A percentile compares a stretch with the other conserved stretches of the same genome.
phyloP scores from a whole-genome alignment of 2,329 filamentous ascomycete genomes.

The Cladobotryum protrusum region DNA sequence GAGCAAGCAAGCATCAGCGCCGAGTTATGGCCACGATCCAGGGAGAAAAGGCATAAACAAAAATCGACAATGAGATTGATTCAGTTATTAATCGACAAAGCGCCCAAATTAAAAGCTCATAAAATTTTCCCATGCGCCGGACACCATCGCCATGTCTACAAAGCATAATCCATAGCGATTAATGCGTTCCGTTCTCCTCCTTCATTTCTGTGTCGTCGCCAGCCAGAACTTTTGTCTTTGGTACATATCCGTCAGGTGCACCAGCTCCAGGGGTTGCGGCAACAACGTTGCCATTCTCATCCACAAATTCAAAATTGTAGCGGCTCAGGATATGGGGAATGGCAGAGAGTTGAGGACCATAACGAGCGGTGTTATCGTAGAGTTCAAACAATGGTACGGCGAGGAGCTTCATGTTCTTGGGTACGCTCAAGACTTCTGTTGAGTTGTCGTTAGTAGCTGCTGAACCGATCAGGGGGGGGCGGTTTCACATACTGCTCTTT shows the following conservation, averaged over 20 bases:
- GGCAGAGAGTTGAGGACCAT: slow-evolving; percentile 91
- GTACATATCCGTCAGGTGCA: slow-evolving; percentile 50
- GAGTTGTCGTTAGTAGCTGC: slow-evolving; percentile 3
- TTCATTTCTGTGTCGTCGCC: slow-evolving; percentile 58
- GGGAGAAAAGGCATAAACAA: slow-evolving; percentile 58
- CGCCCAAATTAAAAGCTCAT: slow-evolving; percentile 1
- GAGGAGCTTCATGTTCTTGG: slow-evolving; percentile 99
- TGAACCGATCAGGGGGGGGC: neutral
- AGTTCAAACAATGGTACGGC: slow-evolving; percentile 95
- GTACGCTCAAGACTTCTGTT: slow-evolving; percentile 85
- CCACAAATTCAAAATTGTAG: slow-evolving; percentile 97
- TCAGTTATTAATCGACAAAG: slow-evolving; percentile 3
- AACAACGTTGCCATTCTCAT: slow-evolving; percentile 84
- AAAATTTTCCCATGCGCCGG: slow-evolving; percentile 23
- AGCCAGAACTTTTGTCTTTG: slow-evolving; percentile 60
- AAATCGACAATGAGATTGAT: neutral
- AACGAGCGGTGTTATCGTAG: slow-evolving; percentile 93
- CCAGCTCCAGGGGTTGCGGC: slow-evolving; percentile 73
- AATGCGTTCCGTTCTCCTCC: slow-evolving; percentile 37
- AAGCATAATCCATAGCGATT: slow-evolving; percentile 15
- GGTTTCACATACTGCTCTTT: slow-evolving; percentile 74
- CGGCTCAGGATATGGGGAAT: slow-evolving; percentile 91
- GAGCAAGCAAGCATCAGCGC: slow-evolving; percentile 66
- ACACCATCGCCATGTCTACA: slow-evolving; percentile 30
- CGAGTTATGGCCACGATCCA: slow-evolving; percentile 91